These are phyloP conservation scores for Tylopilus subfusipes DNA, from an alignment of 768 basidiomycete genomes.

Conservation along the genomic window DNA sequence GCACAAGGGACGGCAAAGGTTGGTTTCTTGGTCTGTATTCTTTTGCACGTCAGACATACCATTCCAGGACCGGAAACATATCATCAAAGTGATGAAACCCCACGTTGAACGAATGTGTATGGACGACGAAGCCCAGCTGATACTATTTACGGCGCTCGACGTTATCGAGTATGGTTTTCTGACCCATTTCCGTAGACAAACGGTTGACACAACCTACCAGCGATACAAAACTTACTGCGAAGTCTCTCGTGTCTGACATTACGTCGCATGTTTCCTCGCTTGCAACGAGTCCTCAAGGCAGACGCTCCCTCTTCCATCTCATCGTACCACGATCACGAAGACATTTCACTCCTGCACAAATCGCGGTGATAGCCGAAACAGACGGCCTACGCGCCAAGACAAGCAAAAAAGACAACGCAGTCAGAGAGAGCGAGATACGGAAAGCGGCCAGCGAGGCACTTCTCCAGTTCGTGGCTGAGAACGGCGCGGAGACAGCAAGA, in stretches of 20 bases:
- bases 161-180: constrained; percentile 70
- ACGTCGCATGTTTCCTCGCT: constrained; percentile 55
- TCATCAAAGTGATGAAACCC: constrained; percentile 84
- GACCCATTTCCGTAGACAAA: neutral
- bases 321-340: constrained; percentile 77
- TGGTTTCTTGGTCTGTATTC: neutral
- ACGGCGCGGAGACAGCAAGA: constrained; percentile 57
- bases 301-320: constrained; percentile 78
- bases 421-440: constrained; percentile 75
- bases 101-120: constrained; percentile 85
- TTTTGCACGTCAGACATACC: neutral
- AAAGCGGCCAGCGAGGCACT: constrained; percentile 71
- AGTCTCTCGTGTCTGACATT: constrained; percentile 73
- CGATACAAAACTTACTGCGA: constrained; percentile 86
- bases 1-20: constrained; percentile 83
- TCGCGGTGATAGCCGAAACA: constrained; percentile 66
- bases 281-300: constrained; percentile 66
- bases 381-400: constrained; percentile 65
- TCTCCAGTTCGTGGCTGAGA: constrained; percentile 63
- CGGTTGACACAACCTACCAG: constrained; percentile 42
- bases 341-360: constrained; percentile 84
- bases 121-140: constrained; percentile 87
- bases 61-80: constrained; percentile 80
- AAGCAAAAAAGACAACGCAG: constrained; percentile 86
- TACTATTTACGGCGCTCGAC: constrained; percentile 87